These are phyloP conservation scores for Leccinum subgranulosum DNA, from an alignment of 768 basidiomycete species.

Conservation along the genomic window DNA sequence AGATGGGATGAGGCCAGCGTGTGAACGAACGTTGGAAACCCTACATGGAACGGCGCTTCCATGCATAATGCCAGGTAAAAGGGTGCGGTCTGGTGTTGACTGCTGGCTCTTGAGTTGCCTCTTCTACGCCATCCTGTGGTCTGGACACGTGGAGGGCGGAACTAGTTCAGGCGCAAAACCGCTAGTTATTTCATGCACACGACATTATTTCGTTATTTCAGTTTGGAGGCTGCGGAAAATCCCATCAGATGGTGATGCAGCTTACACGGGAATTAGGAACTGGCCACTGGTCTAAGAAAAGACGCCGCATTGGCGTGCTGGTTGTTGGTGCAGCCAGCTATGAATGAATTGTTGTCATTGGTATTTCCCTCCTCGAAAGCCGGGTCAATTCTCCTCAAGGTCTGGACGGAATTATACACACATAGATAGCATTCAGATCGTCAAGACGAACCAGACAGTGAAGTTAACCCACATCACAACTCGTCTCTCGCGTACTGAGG, in stretches of 20 bases:
- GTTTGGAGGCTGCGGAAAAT: constrained; percentile 6
- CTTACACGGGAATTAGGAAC: constrained; percentile 21
- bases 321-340: constrained; percentile 19
- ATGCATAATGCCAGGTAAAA: background rate
- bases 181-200: constrained; percentile 9
- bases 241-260: constrained; percentile 1
- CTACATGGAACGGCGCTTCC: constrained; percentile 3
- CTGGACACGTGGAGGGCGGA: background rate
- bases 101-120: background rate
- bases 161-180: constrained; percentile 7
- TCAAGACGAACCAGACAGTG: constrained; percentile 12
- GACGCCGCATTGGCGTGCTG: constrained; percentile 8
- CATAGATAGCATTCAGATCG: constrained; percentile 15
- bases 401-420: background rate
- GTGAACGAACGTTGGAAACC: constrained; percentile 18
- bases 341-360: constrained; percentile 10
- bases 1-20: constrained; percentile 9
- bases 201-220: constrained; percentile 8
- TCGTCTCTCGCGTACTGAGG: constrained; percentile 29
- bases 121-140: constrained; percentile 3
- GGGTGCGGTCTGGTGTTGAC: background rate
- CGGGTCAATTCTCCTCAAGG: background rate
- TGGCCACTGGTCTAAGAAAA: constrained; percentile 5
- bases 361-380: constrained; percentile 1
- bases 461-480: constrained; percentile 29